Percentiles rank a stretch among this genome's conserved stretches.
Conservation (phyloP, 352 stramenopile species). For the Phytopythium litorale region DNA sequence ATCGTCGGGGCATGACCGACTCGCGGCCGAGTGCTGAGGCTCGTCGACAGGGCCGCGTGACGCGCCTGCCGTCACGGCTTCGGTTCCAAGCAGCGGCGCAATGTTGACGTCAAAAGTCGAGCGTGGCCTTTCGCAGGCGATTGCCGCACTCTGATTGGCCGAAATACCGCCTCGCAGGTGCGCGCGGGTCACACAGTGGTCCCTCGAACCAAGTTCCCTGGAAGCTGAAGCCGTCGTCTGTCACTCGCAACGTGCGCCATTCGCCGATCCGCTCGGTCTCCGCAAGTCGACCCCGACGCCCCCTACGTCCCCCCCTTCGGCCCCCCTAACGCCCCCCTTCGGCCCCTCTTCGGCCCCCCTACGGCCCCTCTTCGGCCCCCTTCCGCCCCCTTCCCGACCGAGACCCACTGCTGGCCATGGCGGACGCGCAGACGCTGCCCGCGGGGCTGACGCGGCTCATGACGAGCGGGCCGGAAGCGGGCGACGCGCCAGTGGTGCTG, state of each 20-base stretch:
- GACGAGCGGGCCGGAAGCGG: conserved; percentile 15
- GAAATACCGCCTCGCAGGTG: background rate
- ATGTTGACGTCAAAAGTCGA: conserved; percentile 1
- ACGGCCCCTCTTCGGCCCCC: no score
- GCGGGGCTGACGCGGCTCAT: conserved; percentile 19
- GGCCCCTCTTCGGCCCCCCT: no score
- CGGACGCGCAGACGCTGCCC: conserved; percentile 13
- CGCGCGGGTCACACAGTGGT: background rate
- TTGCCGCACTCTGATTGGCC: background rate
- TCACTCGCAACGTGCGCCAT: background rate
- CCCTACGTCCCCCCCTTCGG: no score
- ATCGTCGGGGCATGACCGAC: no score
- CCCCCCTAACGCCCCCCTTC: no score
- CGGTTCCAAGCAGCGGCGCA: background rate
- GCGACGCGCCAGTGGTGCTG: conserved; percentile 21
- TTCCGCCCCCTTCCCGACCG: no score
- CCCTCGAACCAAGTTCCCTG: no score
- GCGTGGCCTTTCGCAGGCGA: background rate
- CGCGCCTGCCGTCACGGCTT: background rate
- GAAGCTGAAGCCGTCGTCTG: no score
- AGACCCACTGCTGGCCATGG: conserved; percentile 7
- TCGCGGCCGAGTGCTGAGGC: no score
- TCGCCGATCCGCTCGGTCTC: background rate
- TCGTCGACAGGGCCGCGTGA: background rate
- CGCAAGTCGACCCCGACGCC: background rate